Conservation (phyloP, 2,329 filamentous ascomycete genomes). For the Teratosphaeria pseudoeucalypti region DNA sequence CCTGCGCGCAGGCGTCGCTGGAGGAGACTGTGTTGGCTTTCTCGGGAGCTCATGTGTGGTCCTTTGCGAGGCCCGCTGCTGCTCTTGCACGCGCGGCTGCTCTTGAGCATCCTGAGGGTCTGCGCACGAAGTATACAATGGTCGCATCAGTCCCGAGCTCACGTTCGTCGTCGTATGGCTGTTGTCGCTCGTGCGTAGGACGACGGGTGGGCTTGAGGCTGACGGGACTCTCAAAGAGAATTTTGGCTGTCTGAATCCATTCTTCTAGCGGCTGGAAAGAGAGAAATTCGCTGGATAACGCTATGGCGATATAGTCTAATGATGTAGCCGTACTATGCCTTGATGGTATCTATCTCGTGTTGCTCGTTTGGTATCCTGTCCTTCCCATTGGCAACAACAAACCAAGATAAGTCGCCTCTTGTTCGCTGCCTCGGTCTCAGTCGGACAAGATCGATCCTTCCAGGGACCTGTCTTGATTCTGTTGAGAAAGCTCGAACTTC, state of each 20-base stretch:
- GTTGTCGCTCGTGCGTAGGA: not conserved
- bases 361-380: not conserved
- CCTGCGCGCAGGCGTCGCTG: not conserved
- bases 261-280: too few species aligned
- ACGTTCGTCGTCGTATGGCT: not conserved
- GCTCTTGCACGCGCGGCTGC: not conserved
- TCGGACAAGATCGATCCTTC: not conserved
- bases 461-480: not conserved
- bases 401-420: not conserved
- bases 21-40: slow-evolving; percentile 5
- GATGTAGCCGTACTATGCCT: not conserved
- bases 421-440: not conserved
- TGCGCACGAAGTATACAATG: slow-evolving; percentile 5
- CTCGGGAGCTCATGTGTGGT: slow-evolving; percentile 6
- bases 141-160: slow-evolving; percentile 1
- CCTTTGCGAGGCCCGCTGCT: not conserved
- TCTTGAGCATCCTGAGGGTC: slow-evolving; percentile 1
- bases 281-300: not conserved
- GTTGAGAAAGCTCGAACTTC: not conserved
- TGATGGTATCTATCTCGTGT: not conserved
- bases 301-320: not conserved
- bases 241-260: not conserved
- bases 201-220: not conserved
- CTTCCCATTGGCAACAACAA: not conserved
- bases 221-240: not conserved